Base-by-base conservation (phyloP, 83 land plant species). In the Diphasiastrum complanatum region DNA sequence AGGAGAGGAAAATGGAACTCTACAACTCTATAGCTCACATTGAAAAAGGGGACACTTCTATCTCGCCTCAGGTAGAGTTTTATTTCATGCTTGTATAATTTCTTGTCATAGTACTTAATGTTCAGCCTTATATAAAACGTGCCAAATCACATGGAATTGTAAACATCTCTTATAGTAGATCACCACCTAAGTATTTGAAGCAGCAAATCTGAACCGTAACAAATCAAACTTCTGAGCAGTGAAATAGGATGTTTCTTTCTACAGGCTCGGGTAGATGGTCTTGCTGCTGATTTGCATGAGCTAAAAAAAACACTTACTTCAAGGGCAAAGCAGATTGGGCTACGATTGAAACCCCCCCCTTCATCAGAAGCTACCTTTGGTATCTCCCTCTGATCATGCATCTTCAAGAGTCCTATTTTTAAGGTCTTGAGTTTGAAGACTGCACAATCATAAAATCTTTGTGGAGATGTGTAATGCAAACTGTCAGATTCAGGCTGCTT, bases 351-450 rank as follows among this genome's bases (percentile, higher is more conserved):
- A 54, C 83, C 92, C 33, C 77, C 81, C 30, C 33, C 83, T 43
- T 31, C 87, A 30, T 45, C 72, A 19, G 99, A 89, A 80, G 79
- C 83, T 43, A 96, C 96, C 8, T 89, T 83, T 75, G 99, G 98
- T 92, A 47, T 35, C 20, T 22, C 69, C 5, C 16, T 56, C 48
- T 5, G 10, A 5, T 28, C 47, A 56, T 56, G 16, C 43, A 40
- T 40, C 16, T 8, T 10, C 5, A 32, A 26, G 43, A 8, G 5
- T 12, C 47, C 47, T 25, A 56, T 6, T 62, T 34, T 47, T 12
- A 48, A 26, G 40, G 33, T 29, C 16, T 20, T 51, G 10, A 33
- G 41, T 49, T 6, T 36, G 12, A 30, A 26, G 35, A n/a, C n/a
- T n/a, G n/a, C n/a, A n/a, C n/a, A n/a, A n/a, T n/a, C n/a, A n/a